Conservation (phyloP, 768 basidiomycete species). For the Calocera viscosa region DNA sequence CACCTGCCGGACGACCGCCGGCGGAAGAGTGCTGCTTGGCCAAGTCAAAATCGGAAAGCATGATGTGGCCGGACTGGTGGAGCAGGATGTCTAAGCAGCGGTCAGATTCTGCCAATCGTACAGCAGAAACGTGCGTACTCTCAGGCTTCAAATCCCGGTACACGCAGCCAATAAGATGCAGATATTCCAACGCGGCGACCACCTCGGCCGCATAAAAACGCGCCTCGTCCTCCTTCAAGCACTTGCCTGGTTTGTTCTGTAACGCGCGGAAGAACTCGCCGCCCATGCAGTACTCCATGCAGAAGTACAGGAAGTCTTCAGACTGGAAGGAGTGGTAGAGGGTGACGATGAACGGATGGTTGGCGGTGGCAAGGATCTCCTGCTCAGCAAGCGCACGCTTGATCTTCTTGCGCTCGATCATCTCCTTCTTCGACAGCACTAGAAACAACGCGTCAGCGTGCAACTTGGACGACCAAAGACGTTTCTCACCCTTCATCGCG, state of each 20-base stretch:
- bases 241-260: conserved; percentile 92
- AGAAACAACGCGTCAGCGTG: conserved; percentile 15
- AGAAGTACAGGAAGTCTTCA: conserved; percentile 93
- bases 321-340: conserved; percentile 99
- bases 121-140: conserved; percentile 41
- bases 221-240: conserved; percentile 86
- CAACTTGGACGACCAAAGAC: not conserved
- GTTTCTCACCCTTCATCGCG: conserved; percentile 90
- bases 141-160: conserved; percentile 99
- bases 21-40: conserved; percentile 81
- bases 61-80: conserved; percentile 96
- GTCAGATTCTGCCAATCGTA: not conserved
- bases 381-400: conserved; percentile 97
- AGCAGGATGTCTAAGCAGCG: conserved; percentile 71
- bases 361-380: conserved; percentile 95
- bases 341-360: conserved; percentile 99
- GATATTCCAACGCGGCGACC: conserved; percentile 90
- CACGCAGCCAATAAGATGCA: conserved; percentile 98
- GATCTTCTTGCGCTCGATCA: conserved; percentile 99
- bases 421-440: conserved; percentile 98
- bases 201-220: conserved; percentile 99
- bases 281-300: conserved; percentile 99
- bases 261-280: conserved; percentile 98
- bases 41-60: conserved; percentile 98
- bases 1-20: conserved; percentile 73